A percentile compares a stretch with the other conserved stretches of the same genome.
Evolutionary conservation across 306 rosid species (phyloP).

Genomic region (Pueraria montana): DNA sequence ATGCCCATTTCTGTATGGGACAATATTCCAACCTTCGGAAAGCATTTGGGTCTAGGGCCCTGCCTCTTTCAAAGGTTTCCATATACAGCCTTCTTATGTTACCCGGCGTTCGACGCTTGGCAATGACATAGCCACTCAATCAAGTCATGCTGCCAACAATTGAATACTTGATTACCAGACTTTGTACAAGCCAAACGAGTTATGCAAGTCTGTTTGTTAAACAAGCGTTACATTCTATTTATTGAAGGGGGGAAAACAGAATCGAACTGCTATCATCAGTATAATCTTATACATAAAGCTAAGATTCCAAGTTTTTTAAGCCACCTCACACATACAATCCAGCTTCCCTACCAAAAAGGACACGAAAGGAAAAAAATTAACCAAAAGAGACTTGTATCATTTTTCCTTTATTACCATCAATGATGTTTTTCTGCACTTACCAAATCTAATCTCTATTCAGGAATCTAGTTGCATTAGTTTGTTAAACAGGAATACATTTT

Average conservation of each 20-base stretch:
- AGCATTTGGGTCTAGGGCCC: not conserved
- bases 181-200: slow-evolving; percentile 27
- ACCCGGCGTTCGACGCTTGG: slow-evolving; percentile 15
- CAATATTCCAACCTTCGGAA: not conserved
- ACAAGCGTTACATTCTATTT: slow-evolving; percentile 21
- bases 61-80: slow-evolving; percentile 23
- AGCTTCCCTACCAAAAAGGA: not conserved
- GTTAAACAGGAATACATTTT: not conserved
- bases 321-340: slow-evolving; percentile 3
- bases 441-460: slow-evolving; percentile 11
- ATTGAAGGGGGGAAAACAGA: not conserved
- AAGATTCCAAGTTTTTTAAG: not conserved
- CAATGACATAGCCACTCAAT: slow-evolving; percentile 3
- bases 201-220: slow-evolving; percentile 23
- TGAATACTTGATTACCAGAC: slow-evolving; percentile 30
- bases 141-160: slow-evolving; percentile 31
- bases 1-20: not conserved
- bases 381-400: not conserved
- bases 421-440: slow-evolving; percentile 1
- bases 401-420: slow-evolving; percentile 24
- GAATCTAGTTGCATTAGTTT: not conserved
- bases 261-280: slow-evolving; percentile 14
- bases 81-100: slow-evolving; percentile 16
- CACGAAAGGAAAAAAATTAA: not conserved
- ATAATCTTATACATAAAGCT: not conserved